Percentiles rank a stretch among this genome's conserved stretches.
phyloP scores from a whole-genome alignment of 257 asterid species.

The Handroanthus guayacan region DNA sequence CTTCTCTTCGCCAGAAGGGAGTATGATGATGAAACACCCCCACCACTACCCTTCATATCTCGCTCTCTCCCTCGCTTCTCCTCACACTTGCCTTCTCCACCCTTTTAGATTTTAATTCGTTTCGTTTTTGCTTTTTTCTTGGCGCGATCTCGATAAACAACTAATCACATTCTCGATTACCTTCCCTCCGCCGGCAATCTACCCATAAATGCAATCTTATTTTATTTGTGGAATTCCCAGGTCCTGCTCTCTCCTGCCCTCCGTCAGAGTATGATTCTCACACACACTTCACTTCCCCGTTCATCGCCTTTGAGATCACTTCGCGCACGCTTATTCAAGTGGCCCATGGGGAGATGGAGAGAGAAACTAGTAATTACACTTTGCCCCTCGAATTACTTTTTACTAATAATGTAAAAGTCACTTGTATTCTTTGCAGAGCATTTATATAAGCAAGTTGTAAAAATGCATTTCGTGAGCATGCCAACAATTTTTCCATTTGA shows the following conservation, averaged over 20 bases:
- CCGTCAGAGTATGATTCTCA: conserved; percentile 14
- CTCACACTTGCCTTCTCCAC: conserved; percentile 36
- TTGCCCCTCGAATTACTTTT: conserved; percentile 2
- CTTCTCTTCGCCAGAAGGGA: conserved; percentile 73
- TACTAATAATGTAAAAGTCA: no score
- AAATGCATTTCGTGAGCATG: no score
- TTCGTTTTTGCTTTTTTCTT: conserved; percentile 15
- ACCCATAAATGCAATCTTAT: conserved; percentile 29
- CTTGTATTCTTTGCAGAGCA: no score
- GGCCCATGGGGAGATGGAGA: conserved; percentile 23
- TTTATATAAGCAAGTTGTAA: no score
- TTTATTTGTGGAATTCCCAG: conserved; percentile 25
- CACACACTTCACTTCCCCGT: conserved; percentile 22
- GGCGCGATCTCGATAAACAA: conserved; percentile 40
- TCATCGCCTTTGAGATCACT: conserved; percentile 22
- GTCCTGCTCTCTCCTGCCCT: conserved; percentile 2
- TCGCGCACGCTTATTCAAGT: conserved; percentile 7
- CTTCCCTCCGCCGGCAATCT: conserved; percentile 36
- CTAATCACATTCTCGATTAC: conserved; percentile 40
- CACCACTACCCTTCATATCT: conserved; percentile 65
- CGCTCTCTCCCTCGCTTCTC: conserved; percentile 10
- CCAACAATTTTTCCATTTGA: no score
- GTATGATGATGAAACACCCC: conserved; percentile 55
- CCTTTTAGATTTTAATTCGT: conserved; percentile 19
- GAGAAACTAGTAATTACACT: conserved; percentile 28